A percentile compares a stretch with the other conserved stretches of the same genome.
phyloP scores from a whole-genome alignment of 257 asterid genomes.

The Scutellaria minor region DNA sequence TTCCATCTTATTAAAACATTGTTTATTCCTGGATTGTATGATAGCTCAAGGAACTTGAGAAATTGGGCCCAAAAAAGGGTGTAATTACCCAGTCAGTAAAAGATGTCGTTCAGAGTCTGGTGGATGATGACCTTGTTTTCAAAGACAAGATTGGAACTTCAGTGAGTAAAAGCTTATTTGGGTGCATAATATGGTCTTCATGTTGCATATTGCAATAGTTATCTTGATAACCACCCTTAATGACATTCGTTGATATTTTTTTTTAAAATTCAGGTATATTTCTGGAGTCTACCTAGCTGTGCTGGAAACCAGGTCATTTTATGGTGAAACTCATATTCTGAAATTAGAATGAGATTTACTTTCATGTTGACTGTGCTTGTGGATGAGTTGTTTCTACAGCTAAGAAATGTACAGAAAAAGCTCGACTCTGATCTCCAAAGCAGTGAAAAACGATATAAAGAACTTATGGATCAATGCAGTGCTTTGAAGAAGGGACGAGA shows the following conservation, averaged over 20 bases:
- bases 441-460: constrained; percentile 62
- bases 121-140: constrained; percentile 93
- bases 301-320: constrained; percentile 93
- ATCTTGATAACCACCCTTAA: constrained; percentile 23
- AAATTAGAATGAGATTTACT: not conserved
- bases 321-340: constrained; percentile 24
- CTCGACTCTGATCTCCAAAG: constrained; percentile 76
- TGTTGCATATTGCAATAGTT: constrained; percentile 17
- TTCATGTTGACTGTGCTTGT: constrained; percentile 24
- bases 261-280: constrained; percentile 64
- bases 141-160: constrained; percentile 99
- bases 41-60: constrained; percentile 96
- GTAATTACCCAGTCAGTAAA: constrained; percentile 93
- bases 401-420: constrained; percentile 72
- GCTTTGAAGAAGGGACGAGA: constrained; percentile 91
- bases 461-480: constrained; percentile 71
- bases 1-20: constrained; percentile 18
- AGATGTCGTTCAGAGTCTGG: constrained; percentile 88
- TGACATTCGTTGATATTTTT: constrained; percentile 17
- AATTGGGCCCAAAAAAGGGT: constrained; percentile 90
- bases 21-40: constrained; percentile 30
- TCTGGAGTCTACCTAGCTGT: constrained; percentile 99
- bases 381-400: constrained; percentile 52
- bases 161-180: constrained; percentile 57
- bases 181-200: constrained; percentile 19